Evolutionary conservation across 129 eudicot genomes (phyloP), one percentile per base, ranked within the genome.

Genomic region (Artemisia tridentata): DNA sequence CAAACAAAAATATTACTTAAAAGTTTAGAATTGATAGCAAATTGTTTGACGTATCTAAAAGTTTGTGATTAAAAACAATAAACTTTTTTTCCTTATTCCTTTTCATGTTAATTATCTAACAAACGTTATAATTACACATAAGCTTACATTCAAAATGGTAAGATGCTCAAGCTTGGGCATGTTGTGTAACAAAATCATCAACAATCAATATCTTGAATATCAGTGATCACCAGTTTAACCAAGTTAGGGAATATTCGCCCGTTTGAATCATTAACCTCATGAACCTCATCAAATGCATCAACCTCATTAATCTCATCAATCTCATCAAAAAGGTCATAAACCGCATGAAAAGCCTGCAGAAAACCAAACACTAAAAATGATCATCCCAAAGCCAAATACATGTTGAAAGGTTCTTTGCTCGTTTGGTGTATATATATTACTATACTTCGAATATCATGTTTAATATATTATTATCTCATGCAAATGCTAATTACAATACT

Each of bases 141-240:
- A 50, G 62, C 71, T 77, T 77, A 77, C 81, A 59, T 77, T 48
- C 20, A n/a, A 45, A 29, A 75, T 50, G n/a, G 71, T 60, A 16
- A 77, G 21, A 69, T 61, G 71, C 76, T 69, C 81, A 52, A 77
- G 71, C 53, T 69, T 77, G 11, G 81, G 81, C 81, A 69, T 77
- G 7, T 23, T 51, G 11, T 49, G 5, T 49, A 77, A 16, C 38
- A 69, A 47, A n/a, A 18, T 8, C 6, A 73, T 11, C 49, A 77
- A 38, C 53, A 34, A 29, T 38, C 13, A 61, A 11, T 11, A 51
- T 21, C 13, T 10, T 29, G 70, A 12, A 68, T 10, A 9, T 68
- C 72, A 20, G n/a, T n/a, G n/a, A 75, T 34, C 64, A 62, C 69
- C 11, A 77, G 38, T 59, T 34, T 69, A 43, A 38, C 57, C 80